A percentile compares a stretch with the other conserved stretches of the same genome.
Conservation (phyloP, 345 rosid genomes). For the Bruguiera gymnorhiza region DNA sequence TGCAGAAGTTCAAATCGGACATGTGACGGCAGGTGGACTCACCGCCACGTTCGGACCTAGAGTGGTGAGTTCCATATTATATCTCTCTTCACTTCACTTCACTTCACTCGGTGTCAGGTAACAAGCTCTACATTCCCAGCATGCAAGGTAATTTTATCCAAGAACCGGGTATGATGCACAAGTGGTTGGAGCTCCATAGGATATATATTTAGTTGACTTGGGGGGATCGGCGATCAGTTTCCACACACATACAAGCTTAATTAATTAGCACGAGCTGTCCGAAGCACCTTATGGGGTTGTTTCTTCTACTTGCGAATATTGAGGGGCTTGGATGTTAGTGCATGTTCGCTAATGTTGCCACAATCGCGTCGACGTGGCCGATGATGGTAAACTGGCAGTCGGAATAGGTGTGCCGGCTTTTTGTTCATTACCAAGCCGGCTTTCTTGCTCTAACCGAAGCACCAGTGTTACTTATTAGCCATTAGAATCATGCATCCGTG, state of each 20-base stretch:
- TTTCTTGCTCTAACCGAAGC: constrained; percentile 16
- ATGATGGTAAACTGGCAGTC: neutral
- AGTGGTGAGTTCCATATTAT: too few relatives aligned
- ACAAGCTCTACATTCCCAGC: too few relatives aligned
- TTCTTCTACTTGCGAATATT: neutral
- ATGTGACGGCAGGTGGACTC: too few relatives aligned
- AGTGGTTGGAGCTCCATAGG: neutral
- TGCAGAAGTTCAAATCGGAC: too few relatives aligned
- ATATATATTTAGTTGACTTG: neutral
- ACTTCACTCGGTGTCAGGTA: too few relatives aligned
- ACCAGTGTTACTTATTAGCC: constrained; percentile 24
- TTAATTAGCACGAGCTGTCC: neutral
- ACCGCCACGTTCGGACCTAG: too few relatives aligned
- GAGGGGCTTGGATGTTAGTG: neutral
- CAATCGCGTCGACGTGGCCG: neutral
- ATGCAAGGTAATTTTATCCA: too few relatives aligned
- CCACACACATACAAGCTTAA: neutral
- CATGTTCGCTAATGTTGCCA: neutral
- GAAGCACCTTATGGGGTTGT: neutral
- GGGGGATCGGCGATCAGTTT: neutral
- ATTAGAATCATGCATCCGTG: neutral
- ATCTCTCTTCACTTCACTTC: too few relatives aligned
- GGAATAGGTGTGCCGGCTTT: neutral
- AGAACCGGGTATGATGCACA: neutral
- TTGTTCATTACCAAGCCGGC: neutral